These are phyloP conservation scores for Manihot esculenta DNA, from an alignment of 441 rosid genomes.

Conservation along the genomic window DNA sequence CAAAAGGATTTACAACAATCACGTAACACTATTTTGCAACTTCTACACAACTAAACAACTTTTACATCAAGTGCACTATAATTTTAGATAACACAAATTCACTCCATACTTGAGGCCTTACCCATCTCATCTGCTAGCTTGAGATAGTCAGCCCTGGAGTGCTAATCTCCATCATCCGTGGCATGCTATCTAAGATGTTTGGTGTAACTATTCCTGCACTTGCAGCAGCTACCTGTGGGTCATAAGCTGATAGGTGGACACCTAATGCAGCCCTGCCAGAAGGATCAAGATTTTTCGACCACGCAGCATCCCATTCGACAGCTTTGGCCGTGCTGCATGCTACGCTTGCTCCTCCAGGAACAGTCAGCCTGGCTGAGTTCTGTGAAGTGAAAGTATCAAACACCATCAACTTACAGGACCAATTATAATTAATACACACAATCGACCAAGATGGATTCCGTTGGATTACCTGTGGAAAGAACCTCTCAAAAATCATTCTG, in stretches of 20 bases:
- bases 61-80: constrained; percentile 17
- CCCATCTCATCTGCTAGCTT: constrained; percentile 25
- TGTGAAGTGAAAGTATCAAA: constrained; percentile 22
- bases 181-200: constrained; percentile 37
- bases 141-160: constrained; percentile 49
- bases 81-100: neutral
- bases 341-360: constrained; percentile 85
- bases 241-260: constrained; percentile 73
- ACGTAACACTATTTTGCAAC: neutral
- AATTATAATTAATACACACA: neutral
- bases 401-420: neutral
- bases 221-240: constrained; percentile 29
- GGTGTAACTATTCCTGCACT: constrained; percentile 27
- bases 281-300: constrained; percentile 85
- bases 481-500: constrained; percentile 84
- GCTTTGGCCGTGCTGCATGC: constrained; percentile 92
- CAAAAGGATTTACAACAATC: neutral
- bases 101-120: neutral
- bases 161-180: constrained; percentile 38
- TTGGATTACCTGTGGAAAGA: constrained; percentile 73
- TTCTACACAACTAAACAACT: constrained; percentile 15
- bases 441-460: neutral
- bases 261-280: constrained; percentile 89
- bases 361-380: constrained; percentile 82
- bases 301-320: constrained; percentile 72